These are phyloP conservation scores for Potentilla sterilis DNA, from an alignment of 306 rosid genomes.

Conservation along the genomic window DNA sequence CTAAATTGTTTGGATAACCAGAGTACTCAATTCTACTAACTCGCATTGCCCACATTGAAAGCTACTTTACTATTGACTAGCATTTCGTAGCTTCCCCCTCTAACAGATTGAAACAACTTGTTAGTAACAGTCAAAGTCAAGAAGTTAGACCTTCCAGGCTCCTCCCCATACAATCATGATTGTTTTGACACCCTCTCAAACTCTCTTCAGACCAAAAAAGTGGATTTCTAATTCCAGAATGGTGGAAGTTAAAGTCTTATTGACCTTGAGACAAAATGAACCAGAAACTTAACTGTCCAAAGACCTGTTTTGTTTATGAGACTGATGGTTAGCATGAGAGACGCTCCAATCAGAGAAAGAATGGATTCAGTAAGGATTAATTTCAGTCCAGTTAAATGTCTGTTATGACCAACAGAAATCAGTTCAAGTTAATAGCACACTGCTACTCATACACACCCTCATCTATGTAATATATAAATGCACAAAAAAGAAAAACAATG, in stretches of 20 bases:
- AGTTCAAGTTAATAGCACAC: background rate
- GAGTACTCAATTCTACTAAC: background rate
- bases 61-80: background rate
- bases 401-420: background rate
- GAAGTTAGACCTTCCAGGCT: background rate
- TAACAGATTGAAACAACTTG: background rate
- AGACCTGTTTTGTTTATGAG: background rate
- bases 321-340: background rate
- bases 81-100: background rate
- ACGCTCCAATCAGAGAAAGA: background rate
- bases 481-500: background rate
- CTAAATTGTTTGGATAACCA: background rate
- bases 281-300: background rate
- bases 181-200: background rate
- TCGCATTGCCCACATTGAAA: background rate
- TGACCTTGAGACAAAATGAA: background rate
- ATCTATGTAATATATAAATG: background rate
- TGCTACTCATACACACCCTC: background rate
- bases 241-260: background rate
- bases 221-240: background rate
- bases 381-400: background rate
- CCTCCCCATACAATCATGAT: background rate
- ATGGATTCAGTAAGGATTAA: background rate
- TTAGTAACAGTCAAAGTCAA: background rate
- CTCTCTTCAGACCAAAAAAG: background rate